Evolutionary conservation across 179 eudicot species (phyloP), one percentile per base, ranked within the genome.

Genomic region (Nepenthes alata): DNA sequence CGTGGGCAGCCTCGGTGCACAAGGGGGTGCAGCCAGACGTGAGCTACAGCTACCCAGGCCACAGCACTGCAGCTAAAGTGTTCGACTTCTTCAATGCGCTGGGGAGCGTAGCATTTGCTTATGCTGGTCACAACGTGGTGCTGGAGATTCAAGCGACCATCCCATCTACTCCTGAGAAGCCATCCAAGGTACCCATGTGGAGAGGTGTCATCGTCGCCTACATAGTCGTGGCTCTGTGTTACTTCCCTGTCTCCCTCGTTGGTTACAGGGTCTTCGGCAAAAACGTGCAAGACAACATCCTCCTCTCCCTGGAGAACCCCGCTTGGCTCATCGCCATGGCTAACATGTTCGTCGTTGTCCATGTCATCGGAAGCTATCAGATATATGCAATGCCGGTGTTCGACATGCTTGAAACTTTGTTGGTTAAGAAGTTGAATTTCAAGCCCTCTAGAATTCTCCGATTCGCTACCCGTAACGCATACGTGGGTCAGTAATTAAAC

Each of bases 311-410:
- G 55, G 16, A 52, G 6, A 52, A 52, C 7, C 55, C 55, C n/a
- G 6, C 15, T 52, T 52, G 55, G 55, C 55, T 52, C 5, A 52
- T 52, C n/a, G 55, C 55, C 6, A 52, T 52, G 55, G 55, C 55
- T 5, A 52, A 52, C 16, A 52, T 52, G 55, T 52, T 52, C 5
- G 55, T 52, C 16, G 55, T 52, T 16, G 16, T 52, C 13, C 55
- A 52, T 16, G 55, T 52, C 16, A 52, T 52, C 5, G 55, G 55
- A 2, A 52, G 55, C 55, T 52, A 52, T 12, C 15, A 52, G 55
- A 52, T 52, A 11, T 52, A 11, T 52, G 55, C 55, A 2, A 52
- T 52, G 55, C 16, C 16, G 2, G 55, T 52, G 16, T 52, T 52
- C n/a, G 55, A 52, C 16, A 52, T 52, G 55, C 55, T 52, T 1